Conservation (phyloP, 345 rosid species). For the Hibiscus tridactylites region DNA sequence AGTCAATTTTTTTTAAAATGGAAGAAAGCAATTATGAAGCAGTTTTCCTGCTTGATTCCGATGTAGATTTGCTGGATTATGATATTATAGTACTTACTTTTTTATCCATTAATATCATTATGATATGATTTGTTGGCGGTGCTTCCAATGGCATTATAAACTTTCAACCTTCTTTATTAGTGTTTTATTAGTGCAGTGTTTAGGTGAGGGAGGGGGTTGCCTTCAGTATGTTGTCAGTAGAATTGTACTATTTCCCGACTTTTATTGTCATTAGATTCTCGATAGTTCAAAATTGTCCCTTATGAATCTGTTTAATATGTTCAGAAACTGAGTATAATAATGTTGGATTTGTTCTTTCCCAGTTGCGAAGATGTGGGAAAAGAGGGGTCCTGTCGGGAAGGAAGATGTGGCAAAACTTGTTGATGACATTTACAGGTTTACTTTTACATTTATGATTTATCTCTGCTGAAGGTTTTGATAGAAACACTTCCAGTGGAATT, state of each 20-base stretch:
- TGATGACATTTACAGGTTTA: slow-evolving; percentile 82
- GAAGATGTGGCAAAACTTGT: slow-evolving; percentile 86
- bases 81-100: background rate
- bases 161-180: background rate
- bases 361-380: slow-evolving; percentile 70
- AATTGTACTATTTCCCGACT: background rate
- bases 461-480: background rate
- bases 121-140: background rate
- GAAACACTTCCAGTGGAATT: background rate
- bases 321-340: background rate
- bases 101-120: background rate
- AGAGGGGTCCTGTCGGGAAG: slow-evolving; percentile 59
- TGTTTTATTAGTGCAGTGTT: background rate
- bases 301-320: background rate
- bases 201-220: background rate
- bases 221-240: background rate
- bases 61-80: background rate
- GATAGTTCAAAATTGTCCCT: background rate
- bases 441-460: background rate
- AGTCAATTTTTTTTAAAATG: background rate
- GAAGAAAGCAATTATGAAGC: background rate
- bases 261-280: background rate
- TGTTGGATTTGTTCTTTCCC: slow-evolving; percentile 7
- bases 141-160: background rate
- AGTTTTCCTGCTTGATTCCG: background rate